These are phyloP conservation scores for Ogataea pilisensis DNA, from an alignment of 805 yeast genomes.

Conservation along the genomic window DNA sequence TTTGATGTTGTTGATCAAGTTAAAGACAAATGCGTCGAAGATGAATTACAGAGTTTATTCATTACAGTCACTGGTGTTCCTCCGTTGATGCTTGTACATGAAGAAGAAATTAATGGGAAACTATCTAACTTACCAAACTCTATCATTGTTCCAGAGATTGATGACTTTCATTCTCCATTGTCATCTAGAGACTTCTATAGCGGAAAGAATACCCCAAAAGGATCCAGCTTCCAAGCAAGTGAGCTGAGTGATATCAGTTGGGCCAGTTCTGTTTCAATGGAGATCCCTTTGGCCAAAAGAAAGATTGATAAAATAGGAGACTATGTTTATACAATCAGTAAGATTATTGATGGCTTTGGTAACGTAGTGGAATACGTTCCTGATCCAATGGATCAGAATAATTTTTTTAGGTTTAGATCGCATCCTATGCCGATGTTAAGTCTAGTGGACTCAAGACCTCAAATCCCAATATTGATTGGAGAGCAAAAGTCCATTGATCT, in stretches of 20 bases:
- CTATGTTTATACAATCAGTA: constrained; percentile 52
- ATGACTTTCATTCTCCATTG: constrained; percentile 46
- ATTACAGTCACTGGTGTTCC: constrained; percentile 70
- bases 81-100: constrained; percentile 61
- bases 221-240: constrained; percentile 24
- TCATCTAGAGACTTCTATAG: constrained; percentile 29
- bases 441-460: constrained; percentile 35
- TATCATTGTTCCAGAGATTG: constrained; percentile 39
- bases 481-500: constrained; percentile 31
- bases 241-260: constrained; percentile 38
- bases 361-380: constrained; percentile 45
- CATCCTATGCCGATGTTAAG: constrained; percentile 54
- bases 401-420: constrained; percentile 43
- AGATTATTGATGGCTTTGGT: constrained; percentile 64
- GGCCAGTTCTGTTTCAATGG: constrained; percentile 28
- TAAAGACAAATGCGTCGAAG: constrained; percentile 62
- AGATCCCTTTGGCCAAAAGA: constrained; percentile 25
- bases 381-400: constrained; percentile 31
- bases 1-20: constrained; percentile 36
- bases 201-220: constrained; percentile 14
- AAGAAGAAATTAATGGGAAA: constrained; percentile 38
- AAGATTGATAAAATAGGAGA: constrained; percentile 40
- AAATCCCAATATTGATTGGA: constrained; percentile 27
- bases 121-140: constrained; percentile 27
- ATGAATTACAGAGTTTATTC: constrained; percentile 38